Evolutionary conservation across 306 rosid genomes (phyloP).

Genomic region (Parietaria judaica): DNA sequence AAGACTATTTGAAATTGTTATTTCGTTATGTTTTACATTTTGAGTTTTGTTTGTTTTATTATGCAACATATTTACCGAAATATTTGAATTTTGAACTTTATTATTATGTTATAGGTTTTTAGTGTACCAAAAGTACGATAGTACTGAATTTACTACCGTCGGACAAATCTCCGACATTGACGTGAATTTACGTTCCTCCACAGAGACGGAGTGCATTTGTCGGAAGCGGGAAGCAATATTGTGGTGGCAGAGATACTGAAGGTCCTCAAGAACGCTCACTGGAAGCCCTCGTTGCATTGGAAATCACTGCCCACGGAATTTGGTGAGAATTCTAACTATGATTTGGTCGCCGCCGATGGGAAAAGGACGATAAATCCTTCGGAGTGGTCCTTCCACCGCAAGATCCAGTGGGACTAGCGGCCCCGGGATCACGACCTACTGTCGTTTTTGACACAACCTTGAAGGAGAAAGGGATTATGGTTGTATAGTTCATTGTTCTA

Average conservation of each 20-base stretch:
- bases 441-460: no score
- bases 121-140: no score
- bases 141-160: no score
- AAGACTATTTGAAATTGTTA: no score
- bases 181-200: conserved; percentile 4
- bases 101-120: no score
- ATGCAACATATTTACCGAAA: no score
- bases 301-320: conserved; percentile 70
- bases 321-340: conserved; percentile 67
- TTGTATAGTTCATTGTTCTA: no score
- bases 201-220: conserved; percentile 91
- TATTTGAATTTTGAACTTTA: no score
- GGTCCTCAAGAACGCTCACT: conserved; percentile 70
- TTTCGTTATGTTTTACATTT: no score
- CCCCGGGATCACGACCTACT: not conserved
- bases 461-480: no score
- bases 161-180: not conserved
- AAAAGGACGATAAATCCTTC: conserved; percentile 63
- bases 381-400: conserved; percentile 74
- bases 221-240: conserved; percentile 82
- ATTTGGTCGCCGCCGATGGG: conserved; percentile 87
- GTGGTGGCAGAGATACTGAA: conserved; percentile 71
- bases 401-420: conserved; percentile 58
- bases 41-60: no score
- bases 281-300: conserved; percentile 92